Percentiles rank a stretch among this genome's conserved stretches.
Conservation (phyloP, 1,284 basidiomycete species). For the Boletus semigastroideus region DNA sequence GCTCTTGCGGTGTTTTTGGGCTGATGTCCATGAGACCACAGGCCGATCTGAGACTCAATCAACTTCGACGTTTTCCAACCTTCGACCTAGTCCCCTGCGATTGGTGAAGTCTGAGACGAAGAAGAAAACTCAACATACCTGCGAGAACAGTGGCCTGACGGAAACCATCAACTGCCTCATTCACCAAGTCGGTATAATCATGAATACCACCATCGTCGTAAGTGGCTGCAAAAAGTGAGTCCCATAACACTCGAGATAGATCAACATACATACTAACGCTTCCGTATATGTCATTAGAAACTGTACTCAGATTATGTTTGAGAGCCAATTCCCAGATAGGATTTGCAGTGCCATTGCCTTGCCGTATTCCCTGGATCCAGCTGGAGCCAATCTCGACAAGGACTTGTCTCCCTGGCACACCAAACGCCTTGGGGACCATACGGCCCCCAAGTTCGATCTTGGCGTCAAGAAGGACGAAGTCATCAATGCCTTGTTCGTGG, state of each 20-base stretch:
- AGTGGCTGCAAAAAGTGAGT: slow-evolving; percentile 37
- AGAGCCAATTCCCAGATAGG: slow-evolving; percentile 60
- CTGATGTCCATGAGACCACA: slow-evolving; percentile 48
- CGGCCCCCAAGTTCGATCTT: slow-evolving; percentile 61
- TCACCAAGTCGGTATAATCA: slow-evolving; percentile 46
- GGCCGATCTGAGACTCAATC: slow-evolving; percentile 50
- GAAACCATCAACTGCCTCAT: slow-evolving; percentile 42
- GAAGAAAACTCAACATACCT: slow-evolving; percentile 30
- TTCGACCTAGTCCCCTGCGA: slow-evolving; percentile 35
- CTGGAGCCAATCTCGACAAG: slow-evolving; percentile 65
- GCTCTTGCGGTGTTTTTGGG: slow-evolving; percentile 42
- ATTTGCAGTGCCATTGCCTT: slow-evolving; percentile 51
- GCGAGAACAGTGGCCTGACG: slow-evolving; percentile 41
- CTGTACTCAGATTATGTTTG: slow-evolving; percentile 54
- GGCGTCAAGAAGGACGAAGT: slow-evolving; percentile 67
- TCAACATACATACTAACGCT: slow-evolving; percentile 45
- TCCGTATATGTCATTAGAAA: slow-evolving; percentile 45
- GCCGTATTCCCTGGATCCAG: slow-evolving; percentile 70
- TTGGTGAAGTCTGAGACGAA: background rate
- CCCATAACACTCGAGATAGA: background rate
- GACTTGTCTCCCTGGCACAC: slow-evolving; percentile 35
- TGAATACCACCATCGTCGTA: slow-evolving; percentile 49
- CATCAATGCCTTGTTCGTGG: slow-evolving; percentile 51
- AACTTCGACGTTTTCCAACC: slow-evolving; percentile 42
- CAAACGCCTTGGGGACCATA: slow-evolving; percentile 50